Evolutionary conservation across 768 basidiomycete genomes (phyloP).

Genomic region (Pleurotus giganteus): DNA sequence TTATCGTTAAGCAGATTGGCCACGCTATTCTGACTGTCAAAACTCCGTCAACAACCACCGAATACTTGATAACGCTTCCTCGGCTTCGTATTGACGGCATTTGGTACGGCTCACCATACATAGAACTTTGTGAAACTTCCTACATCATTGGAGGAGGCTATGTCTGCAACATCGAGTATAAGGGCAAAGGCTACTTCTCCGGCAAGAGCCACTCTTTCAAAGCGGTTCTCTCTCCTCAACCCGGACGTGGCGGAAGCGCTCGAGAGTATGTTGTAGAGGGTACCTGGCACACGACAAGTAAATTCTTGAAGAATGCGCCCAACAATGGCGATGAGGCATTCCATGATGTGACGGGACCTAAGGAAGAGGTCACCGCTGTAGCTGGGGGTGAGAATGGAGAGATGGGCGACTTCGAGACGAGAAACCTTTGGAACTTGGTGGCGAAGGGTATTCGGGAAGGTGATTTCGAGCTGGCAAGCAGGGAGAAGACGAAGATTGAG

Average conservation of each 20-base stretch:
- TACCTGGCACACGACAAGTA: conserved; percentile 73
- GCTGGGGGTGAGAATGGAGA: conserved; percentile 30
- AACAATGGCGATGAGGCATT: conserved; percentile 50
- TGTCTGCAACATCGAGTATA: conserved; percentile 75
- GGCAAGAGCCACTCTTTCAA: conserved; percentile 95
- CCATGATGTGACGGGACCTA: conserved; percentile 71
- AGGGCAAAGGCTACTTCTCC: conserved; percentile 93
- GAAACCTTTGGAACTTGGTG: conserved; percentile 81
- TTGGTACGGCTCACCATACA: conserved; percentile 89
- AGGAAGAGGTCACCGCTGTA: conserved; percentile 73
- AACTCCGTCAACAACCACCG: conserved; percentile 44
- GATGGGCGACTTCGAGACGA: conserved; percentile 84
- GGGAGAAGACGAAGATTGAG: conserved; percentile 91
- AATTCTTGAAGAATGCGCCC: conserved; percentile 36
- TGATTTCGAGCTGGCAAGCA: conserved; percentile 88
- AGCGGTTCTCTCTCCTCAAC: conserved; percentile 56
- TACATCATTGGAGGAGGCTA: conserved; percentile 59
- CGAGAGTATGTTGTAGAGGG: conserved; percentile 67
- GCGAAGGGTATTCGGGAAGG: conserved; percentile 89
- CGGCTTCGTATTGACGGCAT: conserved; percentile 90
- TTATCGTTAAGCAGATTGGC: conserved; percentile 92
- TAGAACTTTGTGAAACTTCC: conserved; percentile 82
- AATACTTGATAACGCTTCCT: conserved; percentile 91
- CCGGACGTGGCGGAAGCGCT: conserved; percentile 18
- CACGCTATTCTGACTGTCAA: conserved; percentile 82